Evolutionary conservation across 75 land plant genomes (phyloP), one percentile per base, ranked within the genome.

Genomic region (Cunninghamia lanceolata): DNA sequence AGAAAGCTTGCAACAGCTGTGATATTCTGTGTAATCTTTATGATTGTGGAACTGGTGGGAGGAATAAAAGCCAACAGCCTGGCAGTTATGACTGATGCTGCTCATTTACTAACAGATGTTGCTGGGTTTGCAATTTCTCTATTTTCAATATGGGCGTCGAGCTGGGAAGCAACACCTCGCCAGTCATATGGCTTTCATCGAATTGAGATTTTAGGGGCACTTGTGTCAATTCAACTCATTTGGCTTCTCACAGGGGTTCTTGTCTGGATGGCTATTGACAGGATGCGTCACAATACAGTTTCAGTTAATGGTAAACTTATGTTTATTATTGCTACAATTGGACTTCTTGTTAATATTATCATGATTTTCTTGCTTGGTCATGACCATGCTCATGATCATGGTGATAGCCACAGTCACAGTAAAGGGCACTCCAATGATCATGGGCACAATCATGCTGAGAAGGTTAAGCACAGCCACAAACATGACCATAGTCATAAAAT

Each of bases 61-160:
- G 99, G 99, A 5, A 94, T 98, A 9, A 86, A 90, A 84, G 94
- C 99, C 28, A 94, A 95, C 91, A 96, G 98, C 84, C 94, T 98
- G 25, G 99, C 99, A 34, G 91, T 98, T 7, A 87, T 96, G 25
- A 98, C 99, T 7, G 99, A 98, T 90, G 99, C 99, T 30, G 99
- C 96, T 38, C 99, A 98, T 87, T 87, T 98, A 59, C 91, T 96
- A 19, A 94, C 99, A 11, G 99, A 98, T 89, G 99, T 98, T 85
- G 96, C 96, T 25, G 94, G 95, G 14, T 98, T 98, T 86, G 98
- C 95, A 10, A 95, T 98, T 15, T 98, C 99, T 2, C 86, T 98
- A 56, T 98, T 98, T 83, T 93, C 98, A 0, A 85, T 98, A 11
- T 98, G 98, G 96, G 98, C 96, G 10, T 85, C 95, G 38, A 94